These are phyloP conservation scores for Pythium inflatum DNA, from an alignment of 352 stramenopile genomes.

Conservation along the genomic window DNA sequence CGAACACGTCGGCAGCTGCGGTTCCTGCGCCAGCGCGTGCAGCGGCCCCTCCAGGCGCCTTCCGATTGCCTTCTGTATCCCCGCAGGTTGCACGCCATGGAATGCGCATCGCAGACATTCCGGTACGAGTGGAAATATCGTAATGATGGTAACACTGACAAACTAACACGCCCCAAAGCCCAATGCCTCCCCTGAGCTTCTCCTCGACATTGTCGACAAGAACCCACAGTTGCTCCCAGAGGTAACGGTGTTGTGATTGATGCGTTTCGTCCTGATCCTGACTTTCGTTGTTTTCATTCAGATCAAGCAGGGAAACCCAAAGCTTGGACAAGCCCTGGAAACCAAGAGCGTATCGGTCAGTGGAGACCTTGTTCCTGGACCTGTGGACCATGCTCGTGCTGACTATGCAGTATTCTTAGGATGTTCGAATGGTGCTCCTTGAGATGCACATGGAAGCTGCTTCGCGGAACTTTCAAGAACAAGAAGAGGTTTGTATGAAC, in stretches of 20 bases:
- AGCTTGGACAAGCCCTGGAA: slow-evolving; percentile 65
- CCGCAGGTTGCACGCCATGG: slow-evolving; percentile 50
- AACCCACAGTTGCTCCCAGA: slow-evolving; percentile 73
- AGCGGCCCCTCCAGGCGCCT: slow-evolving; percentile 3
- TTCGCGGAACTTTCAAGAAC: slow-evolving; percentile 77
- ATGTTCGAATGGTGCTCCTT: slow-evolving; percentile 82
- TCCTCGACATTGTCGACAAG: slow-evolving; percentile 85
- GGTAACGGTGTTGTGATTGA: slow-evolving; percentile 32
- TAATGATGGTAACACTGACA: too few relatives aligned
- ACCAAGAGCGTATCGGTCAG: slow-evolving; percentile 71
- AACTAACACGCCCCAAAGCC: slow-evolving; percentile 28
- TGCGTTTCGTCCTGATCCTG: too few relatives aligned
- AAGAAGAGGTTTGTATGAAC: slow-evolving; percentile 56
- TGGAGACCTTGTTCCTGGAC: too few relatives aligned
- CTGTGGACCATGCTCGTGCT: too few relatives aligned
- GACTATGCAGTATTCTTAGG: slow-evolving; percentile 44
- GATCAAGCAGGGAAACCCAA: slow-evolving; percentile 65
- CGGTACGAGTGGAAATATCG: slow-evolving; percentile 42
- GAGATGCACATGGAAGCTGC: slow-evolving; percentile 87
- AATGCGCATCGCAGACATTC: slow-evolving; percentile 84
- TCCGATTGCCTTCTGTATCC: slow-evolving; percentile 9
- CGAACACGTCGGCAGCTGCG: slow-evolving; percentile 30
- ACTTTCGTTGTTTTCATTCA: slow-evolving; percentile 22
- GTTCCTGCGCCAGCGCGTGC: slow-evolving; percentile 26
- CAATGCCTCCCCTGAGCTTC: slow-evolving; percentile 69